phyloP scores from a whole-genome alignment of 225 moss, liverwort and hornwort genomes.

The Polytrichum formosum region DNA sequence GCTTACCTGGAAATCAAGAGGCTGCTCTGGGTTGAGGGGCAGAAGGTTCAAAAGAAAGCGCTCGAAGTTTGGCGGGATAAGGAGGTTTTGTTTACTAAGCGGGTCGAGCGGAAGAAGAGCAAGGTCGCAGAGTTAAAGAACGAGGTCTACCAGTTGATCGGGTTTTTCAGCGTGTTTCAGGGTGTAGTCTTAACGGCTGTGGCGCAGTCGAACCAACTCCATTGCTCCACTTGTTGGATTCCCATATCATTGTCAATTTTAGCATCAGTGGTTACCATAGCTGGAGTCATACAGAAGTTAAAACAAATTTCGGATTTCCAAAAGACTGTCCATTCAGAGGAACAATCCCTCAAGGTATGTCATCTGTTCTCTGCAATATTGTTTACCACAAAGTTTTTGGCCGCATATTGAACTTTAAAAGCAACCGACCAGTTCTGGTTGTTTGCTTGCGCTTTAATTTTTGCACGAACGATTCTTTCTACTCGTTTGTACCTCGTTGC shows the following conservation, averaged over 20 bases:
- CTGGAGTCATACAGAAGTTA: constrained; percentile 31
- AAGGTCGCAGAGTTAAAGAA: constrained; percentile 13
- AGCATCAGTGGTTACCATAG: constrained; percentile 35
- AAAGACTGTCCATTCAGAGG: constrained; percentile 30
- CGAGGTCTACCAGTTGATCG: constrained; percentile 38
- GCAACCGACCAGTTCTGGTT: background rate
- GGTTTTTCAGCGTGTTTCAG: constrained; percentile 38
- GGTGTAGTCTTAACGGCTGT: constrained; percentile 46
- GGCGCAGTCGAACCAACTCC: constrained; percentile 24
- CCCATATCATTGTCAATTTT: constrained; percentile 22
- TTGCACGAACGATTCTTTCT: background rate
- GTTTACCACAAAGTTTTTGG: background rate
- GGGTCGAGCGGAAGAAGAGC: constrained; percentile 33
- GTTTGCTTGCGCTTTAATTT: background rate
- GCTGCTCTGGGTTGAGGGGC: constrained; percentile 28
- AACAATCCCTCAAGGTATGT: constrained; percentile 23
- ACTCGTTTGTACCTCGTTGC: background rate
- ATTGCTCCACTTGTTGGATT: constrained; percentile 38
- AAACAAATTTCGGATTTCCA: constrained; percentile 13
- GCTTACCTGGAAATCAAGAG: constrained; percentile 26
- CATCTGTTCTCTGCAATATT: background rate
- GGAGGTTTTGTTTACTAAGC: background rate
- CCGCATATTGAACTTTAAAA: background rate
- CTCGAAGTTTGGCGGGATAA: constrained; percentile 27
- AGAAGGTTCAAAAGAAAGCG: constrained; percentile 18